Base-by-base conservation (phyloP, 495 filamentous ascomycete species). In the Penicillium ucsense region DNA sequence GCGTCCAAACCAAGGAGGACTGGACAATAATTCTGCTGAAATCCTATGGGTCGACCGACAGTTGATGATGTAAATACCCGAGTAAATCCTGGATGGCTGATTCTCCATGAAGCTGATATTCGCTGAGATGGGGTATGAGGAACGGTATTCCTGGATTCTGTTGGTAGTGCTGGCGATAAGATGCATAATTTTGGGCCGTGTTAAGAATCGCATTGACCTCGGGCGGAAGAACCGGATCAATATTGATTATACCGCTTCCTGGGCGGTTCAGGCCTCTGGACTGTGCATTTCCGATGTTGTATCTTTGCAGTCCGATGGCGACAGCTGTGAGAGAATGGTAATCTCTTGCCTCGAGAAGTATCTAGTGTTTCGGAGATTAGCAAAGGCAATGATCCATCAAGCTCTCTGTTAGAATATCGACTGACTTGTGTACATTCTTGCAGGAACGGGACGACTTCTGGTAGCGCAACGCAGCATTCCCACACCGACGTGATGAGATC, bases 391-490 rank as follows among this genome's bases (percentile, higher is more conserved):
- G 34, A 33, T 20, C 5, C 5, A 6, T 20, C 6, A 20, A 12
- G 20, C 30, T 4, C 20, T 20, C 20, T 20, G 20, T 20, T 20
- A 20, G 30, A 27, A 9, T 3, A 34, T 2, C 33, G 31, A 38
- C 60, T 54, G 29, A 68, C 70, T 49, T 67, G 50, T 31, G 64
- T 48, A 41, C 65, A 63, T 34, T 70, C 66, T 51, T 64, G 62
- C 4, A 73, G 53, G 39, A 52, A 61, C 27, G 44, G 49, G 7
- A 65, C 56, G 31, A 58, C 12, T 4, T 68, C 62, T 11, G 68
- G 68, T 10, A 71, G 46, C n/a, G 62, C 66, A 0, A 52, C 61
- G 38, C 70, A 73, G 42, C 65, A 70, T 46, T 73, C 70, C 66
- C 66, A 69, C 1, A 68, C 64, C 0, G 61, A 56, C 8, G 60